Evolutionary conservation across 2,329 filamentous ascomycete genomes (phyloP).

Genomic region (Trichoderma oligosporum): DNA sequence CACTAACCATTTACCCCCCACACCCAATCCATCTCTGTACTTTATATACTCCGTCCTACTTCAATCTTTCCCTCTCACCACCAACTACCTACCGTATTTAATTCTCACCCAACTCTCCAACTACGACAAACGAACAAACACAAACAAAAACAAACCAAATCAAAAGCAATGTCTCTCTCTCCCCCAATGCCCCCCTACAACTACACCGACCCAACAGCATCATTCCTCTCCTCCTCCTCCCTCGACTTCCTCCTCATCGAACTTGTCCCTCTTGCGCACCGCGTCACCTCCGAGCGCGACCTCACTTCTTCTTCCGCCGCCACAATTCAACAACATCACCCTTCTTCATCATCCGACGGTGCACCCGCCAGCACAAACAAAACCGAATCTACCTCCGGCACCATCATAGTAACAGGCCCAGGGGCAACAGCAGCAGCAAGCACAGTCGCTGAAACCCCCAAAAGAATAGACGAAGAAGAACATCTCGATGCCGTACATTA

Average conservation of each 20-base stretch:
- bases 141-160: not conserved
- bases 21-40: no score
- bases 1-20: no score
- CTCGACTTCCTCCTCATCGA: conserved; percentile 96
- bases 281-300: conserved; percentile 72
- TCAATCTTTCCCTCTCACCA: no score
- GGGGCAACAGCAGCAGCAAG: conserved; percentile 16
- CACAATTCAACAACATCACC: no score
- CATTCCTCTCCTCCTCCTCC: conserved; percentile 77
- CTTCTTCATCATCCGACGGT: not conserved
- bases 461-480: conserved; percentile 65
- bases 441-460: conserved; percentile 22
- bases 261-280: conserved; percentile 88
- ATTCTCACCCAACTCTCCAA: not conserved
- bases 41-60: not conserved
- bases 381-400: not conserved
- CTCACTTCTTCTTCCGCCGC: conserved; percentile 29
- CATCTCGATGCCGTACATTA: conserved; percentile 81
- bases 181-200: conserved; percentile 65
- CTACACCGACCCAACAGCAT: conserved; percentile 67
- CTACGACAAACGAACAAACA: not conserved
- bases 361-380: not conserved
- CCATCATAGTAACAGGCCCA: not conserved
- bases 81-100: not conserved
- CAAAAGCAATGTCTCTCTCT: conserved; percentile 65